Evolutionary conservation across 352 stramenopile genomes (phyloP).

Genomic region (Phytophthora nicotianae): DNA sequence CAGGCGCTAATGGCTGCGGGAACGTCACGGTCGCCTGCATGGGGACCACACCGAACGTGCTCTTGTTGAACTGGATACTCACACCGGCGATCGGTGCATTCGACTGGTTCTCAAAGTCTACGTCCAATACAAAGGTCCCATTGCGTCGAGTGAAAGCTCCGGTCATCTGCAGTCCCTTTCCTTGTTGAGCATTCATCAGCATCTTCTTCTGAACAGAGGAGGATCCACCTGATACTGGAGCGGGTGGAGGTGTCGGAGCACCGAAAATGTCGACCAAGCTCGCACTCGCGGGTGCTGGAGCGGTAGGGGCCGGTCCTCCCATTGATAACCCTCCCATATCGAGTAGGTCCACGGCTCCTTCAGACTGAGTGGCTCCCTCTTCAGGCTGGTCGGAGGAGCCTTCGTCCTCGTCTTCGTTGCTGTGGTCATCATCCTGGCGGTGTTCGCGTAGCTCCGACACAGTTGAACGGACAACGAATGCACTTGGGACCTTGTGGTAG

Average conservation of each 20-base stretch:
- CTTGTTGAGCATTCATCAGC: constrained; percentile 76
- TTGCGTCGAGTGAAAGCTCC: constrained; percentile 68
- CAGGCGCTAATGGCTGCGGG: constrained; percentile 60
- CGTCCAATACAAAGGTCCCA: constrained; percentile 71
- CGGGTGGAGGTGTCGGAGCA: constrained; percentile 42
- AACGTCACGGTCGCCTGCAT: constrained; percentile 91
- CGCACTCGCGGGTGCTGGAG: constrained; percentile 42
- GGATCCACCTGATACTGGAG: constrained; percentile 26
- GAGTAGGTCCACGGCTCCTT: constrained; percentile 68
- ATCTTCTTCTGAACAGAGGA: constrained; percentile 64
- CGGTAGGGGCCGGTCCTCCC: constrained; percentile 48
- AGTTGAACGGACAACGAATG: constrained; percentile 86
- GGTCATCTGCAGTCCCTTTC: constrained; percentile 92
- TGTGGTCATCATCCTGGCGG: constrained; percentile 69
- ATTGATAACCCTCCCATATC: constrained; percentile 89
- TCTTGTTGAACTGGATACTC: constrained; percentile 98
- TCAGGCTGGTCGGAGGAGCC: constrained; percentile 61
- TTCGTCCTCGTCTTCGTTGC: constrained; percentile 77
- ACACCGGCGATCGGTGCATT: constrained; percentile 87
- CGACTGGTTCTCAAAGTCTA: constrained; percentile 91
- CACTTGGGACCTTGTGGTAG: constrained; percentile 96
- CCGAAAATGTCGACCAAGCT: constrained; percentile 89
- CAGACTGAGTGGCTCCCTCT: constrained; percentile 36
- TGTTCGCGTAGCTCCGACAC: constrained; percentile 77
- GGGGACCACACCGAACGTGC: constrained; percentile 95